These are phyloP conservation scores for Penicillium steckii DNA, from an alignment of 495 filamentous ascomycete species.

Conservation along the genomic window DNA sequence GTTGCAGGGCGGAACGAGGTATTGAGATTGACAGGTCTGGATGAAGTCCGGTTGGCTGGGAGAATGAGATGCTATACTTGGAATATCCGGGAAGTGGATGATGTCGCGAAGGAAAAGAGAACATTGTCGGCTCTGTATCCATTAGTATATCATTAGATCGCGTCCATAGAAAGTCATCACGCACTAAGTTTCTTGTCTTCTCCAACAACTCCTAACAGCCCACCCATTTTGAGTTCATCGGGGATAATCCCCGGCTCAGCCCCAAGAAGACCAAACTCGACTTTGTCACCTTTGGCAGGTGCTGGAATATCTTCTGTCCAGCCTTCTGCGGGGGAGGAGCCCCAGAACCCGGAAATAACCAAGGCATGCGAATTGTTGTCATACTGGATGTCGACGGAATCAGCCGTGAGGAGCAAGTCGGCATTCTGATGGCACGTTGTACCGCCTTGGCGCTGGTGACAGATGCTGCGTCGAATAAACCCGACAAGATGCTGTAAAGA, in stretches of 20 bases:
- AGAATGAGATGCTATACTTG: constrained; percentile 53
- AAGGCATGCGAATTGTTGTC: constrained; percentile 66
- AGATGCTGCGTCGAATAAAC: constrained; percentile 59
- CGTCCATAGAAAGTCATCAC: constrained; percentile 12
- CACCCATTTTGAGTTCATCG: constrained; percentile 74
- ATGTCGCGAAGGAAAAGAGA: constrained; percentile 89
- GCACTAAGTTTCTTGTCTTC: constrained; percentile 67
- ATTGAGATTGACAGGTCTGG: constrained; percentile 69
- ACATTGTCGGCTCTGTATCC: constrained; percentile 64
- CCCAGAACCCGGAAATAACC: constrained; percentile 62
- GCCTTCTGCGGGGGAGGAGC: constrained; percentile 35
- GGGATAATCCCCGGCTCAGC: constrained; percentile 61
- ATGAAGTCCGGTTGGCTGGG: constrained; percentile 78
- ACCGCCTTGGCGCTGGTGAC: constrained; percentile 31
- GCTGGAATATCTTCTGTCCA: constrained; percentile 53
- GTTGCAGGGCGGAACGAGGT: constrained; percentile 28
- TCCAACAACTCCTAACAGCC: constrained; percentile 76
- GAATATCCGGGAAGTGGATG: constrained; percentile 51
- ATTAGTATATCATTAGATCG: constrained; percentile 1
- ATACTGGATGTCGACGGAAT: constrained; percentile 75
- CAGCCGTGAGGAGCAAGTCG: constrained; percentile 45
- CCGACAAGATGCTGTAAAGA: constrained; percentile 52
- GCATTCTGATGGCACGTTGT: constrained; percentile 37
- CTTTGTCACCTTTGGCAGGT: constrained; percentile 36
- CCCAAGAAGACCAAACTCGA: constrained; percentile 83